These are phyloP conservation scores for Onygena corvina DNA, from an alignment of 2,329 filamentous ascomycete species.

Conservation along the genomic window DNA sequence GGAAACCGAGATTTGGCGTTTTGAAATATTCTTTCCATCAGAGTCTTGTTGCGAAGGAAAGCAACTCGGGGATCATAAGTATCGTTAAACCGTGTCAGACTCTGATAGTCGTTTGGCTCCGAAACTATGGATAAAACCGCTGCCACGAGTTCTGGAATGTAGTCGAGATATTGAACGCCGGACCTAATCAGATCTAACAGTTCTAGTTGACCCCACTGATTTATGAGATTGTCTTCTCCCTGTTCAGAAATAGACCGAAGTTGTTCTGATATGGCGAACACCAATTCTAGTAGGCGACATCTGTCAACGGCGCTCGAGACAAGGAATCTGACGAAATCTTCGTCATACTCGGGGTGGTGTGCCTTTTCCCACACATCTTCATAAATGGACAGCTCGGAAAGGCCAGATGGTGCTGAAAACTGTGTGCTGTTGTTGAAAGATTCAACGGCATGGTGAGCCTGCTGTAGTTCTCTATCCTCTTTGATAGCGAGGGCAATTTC, in stretches of 20 bases:
- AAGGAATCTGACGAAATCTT: conserved; percentile 39
- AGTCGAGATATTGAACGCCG: conserved; percentile 55
- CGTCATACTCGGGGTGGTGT: conserved; percentile 28
- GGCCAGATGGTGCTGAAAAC: conserved; percentile 21
- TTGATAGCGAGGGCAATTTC: conserved; percentile 50
- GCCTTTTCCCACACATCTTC: conserved; percentile 39
- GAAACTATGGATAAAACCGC: conserved; percentile 54
- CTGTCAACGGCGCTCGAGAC: conserved; percentile 37
- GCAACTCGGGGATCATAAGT: conserved; percentile 34
- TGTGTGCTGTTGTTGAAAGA: conserved; percentile 30
- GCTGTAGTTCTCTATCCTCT: conserved; percentile 39
- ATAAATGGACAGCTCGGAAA: conserved; percentile 32
- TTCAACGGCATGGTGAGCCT: conserved; percentile 32
- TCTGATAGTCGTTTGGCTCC: conserved; percentile 23
- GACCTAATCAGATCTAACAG: conserved; percentile 61
- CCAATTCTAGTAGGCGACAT: conserved; percentile 39
- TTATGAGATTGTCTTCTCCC: conserved; percentile 42
- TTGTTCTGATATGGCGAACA: conserved; percentile 35
- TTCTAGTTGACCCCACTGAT: conserved; percentile 50
- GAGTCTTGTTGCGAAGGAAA: conserved; percentile 45
- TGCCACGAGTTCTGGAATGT: conserved; percentile 58
- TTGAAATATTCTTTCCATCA: conserved; percentile 50
- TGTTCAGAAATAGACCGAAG: conserved; percentile 39
- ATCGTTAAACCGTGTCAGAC: conserved; percentile 17
- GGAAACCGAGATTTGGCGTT: conserved; percentile 69